Conservation (phyloP, 108 stramenopile genomes). For the Cyclostephanos invisitatus region DNA sequence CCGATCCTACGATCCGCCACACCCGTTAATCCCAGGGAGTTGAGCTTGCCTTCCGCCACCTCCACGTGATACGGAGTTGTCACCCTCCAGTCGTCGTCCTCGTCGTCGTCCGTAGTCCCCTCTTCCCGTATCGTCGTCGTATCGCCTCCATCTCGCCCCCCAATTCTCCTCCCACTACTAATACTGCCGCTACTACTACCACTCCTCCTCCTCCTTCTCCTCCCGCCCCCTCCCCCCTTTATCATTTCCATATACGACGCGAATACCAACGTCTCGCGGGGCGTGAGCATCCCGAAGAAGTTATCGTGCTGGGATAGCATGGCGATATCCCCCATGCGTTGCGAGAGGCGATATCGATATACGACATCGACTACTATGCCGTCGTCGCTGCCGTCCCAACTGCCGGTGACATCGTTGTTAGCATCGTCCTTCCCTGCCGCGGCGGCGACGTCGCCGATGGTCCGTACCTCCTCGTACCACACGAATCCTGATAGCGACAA, state of each 20-base stretch:
- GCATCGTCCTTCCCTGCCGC: conserved; percentile 2
- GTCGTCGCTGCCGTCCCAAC: background rate
- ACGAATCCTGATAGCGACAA: conserved; percentile 38
- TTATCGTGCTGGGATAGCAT: conserved; percentile 78
- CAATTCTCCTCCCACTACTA: too few species aligned
- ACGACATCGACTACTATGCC: too few species aligned
- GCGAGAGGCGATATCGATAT: conserved; percentile 24
- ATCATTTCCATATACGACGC: conserved; percentile 72
- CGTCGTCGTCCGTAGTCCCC: too few species aligned
- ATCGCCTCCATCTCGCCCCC: too few species aligned
- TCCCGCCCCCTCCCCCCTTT: conserved; percentile 5
- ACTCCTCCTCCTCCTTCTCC: background rate
- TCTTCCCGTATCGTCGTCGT: too few species aligned
- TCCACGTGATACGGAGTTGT: conserved; percentile 26
- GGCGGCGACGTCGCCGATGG: background rate
- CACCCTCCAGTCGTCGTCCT: background rate
- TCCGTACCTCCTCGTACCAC: conserved; percentile 34
- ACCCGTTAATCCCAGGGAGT: conserved; percentile 60
- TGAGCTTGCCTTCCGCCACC: conserved; percentile 50
- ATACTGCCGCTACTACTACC: too few species aligned
- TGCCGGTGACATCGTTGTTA: background rate
- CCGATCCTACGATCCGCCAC: conserved; percentile 65
- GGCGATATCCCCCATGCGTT: conserved; percentile 68
- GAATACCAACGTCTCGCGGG: conserved; percentile 77
- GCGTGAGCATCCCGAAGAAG: conserved; percentile 84